phyloP scores from a whole-genome alignment of 768 basidiomycete species.

The Termitomyces sp. region DNA sequence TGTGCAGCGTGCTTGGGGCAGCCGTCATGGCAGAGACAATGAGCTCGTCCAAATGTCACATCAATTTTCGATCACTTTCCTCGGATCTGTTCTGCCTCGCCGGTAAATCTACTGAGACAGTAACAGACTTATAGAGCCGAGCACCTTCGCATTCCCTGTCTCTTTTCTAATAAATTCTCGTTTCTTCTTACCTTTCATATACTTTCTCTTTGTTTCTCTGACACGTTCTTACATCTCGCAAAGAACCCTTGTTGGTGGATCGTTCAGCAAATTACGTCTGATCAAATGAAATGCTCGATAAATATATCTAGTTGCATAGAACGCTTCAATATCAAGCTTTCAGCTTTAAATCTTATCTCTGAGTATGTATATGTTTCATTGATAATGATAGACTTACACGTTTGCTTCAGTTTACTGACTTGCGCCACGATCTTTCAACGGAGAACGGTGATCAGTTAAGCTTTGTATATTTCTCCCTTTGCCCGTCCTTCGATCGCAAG shows the following conservation, averaged over 20 bases:
- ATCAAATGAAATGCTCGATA: not conserved
- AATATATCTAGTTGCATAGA: not conserved
- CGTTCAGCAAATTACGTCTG: not conserved
- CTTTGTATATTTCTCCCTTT: too few species aligned
- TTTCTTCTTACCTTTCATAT: not conserved
- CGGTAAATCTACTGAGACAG: too few species aligned
- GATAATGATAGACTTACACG: not conserved
- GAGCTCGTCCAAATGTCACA: not conserved
- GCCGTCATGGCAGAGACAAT: not conserved
- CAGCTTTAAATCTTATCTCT: not conserved
- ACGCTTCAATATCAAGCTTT: not conserved
- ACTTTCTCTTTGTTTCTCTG: not conserved
- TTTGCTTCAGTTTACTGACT: not conserved
- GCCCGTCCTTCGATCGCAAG: not conserved
- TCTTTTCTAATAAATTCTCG: not conserved
- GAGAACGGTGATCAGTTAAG: too few species aligned
- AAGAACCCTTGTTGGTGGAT: not conserved
- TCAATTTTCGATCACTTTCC: conserved; percentile 3
- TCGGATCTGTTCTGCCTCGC: too few species aligned
- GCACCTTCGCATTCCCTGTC: not conserved
- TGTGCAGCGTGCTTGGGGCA: not conserved
- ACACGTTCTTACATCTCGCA: not conserved
- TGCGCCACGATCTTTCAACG: not conserved
- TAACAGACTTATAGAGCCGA: not conserved
- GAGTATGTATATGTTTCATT: not conserved